Evolutionary conservation across 2,329 filamentous ascomycete species (phyloP), one percentile per base, ranked within the genome.

Genomic region (Ploettnerulaceae sp.): DNA sequence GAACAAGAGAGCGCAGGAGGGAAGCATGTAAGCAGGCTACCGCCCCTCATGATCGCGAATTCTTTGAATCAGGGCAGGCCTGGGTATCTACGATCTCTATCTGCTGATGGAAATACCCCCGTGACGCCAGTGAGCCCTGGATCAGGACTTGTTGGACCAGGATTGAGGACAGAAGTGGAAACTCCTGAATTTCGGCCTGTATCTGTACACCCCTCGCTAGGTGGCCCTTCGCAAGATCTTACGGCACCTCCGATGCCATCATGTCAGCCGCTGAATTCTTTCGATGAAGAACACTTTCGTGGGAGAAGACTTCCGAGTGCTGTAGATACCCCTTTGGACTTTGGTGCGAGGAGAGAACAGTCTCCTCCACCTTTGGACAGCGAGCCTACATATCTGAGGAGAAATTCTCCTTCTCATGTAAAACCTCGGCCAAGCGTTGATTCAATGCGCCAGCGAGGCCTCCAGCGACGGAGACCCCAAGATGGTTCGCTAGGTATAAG

Each of bases 21-120:
- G 39, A 81, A 82, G 55, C 80, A 90, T 48, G 78, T 96, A 68
- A 96, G 90, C 68, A 79, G 91, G 32, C 71, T 97, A 33, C 88
- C 90, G 3, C 89, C 89, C 5, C 72, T 90, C 49, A 88, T 87
- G 15, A 84, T 89, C 28, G 84, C 86, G 50, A 89, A 89, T 59
- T 89, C 91, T 43, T 73, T 96, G 48, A 69, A 88, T 67, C 84
- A 86, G 61, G 82, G 80, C 55, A 79, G 89, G 53, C 86, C 87
- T 3, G 86, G 84, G 14, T 95, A 88, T 67, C 90, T 90, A 63
- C 83, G 89, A 31, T 85, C 84, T 44, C 68, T 84, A 57, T 89
- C 83, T 31, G 72, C 80, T 43, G 84, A 85, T 6, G 47, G 48
- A 17, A 35, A 21, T 76, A 67, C 67, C 29, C 44, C 48, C 18